These are phyloP conservation scores for Eucalyptus erythrocorys DNA, from an alignment of 345 rosid genomes.

Conservation along the genomic window DNA sequence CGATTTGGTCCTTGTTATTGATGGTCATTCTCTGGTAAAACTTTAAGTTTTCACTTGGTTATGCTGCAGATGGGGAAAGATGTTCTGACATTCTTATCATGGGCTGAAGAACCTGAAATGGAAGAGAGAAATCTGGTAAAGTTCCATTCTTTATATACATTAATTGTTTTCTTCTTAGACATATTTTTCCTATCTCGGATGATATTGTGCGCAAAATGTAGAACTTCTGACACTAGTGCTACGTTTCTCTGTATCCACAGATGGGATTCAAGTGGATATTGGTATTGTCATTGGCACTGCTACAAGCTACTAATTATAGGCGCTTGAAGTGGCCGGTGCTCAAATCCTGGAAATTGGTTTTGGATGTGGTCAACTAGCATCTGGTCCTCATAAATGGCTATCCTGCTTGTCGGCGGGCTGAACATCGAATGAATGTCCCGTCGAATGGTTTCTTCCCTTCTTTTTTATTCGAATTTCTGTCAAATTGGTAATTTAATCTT, in stretches of 20 bases:
- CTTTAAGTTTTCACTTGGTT: background rate
- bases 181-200: background rate
- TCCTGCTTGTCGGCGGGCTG: background rate
- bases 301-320: constrained; percentile 88
- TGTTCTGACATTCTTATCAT: constrained; percentile 73
- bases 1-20: background rate
- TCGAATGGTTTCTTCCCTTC: background rate
- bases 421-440: background rate
- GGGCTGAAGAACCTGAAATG: constrained; percentile 99
- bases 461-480: background rate
- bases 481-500: background rate
- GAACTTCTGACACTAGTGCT: background rate
- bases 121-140: constrained; percentile 95
- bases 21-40: background rate
- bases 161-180: background rate
- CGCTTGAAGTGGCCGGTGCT: constrained; percentile 87
- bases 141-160: background rate
- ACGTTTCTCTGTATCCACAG: constrained; percentile 35
- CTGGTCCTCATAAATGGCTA: background rate
- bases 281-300: constrained; percentile 75
- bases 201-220: background rate
- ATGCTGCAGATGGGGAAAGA: constrained; percentile 94
- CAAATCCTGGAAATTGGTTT: constrained; percentile 80
- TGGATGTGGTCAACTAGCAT: constrained; percentile 78
- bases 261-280: constrained; percentile 99